Evolutionary conservation across 1,284 basidiomycete species (phyloP).

Genomic region (Sporisorium graminicola): DNA sequence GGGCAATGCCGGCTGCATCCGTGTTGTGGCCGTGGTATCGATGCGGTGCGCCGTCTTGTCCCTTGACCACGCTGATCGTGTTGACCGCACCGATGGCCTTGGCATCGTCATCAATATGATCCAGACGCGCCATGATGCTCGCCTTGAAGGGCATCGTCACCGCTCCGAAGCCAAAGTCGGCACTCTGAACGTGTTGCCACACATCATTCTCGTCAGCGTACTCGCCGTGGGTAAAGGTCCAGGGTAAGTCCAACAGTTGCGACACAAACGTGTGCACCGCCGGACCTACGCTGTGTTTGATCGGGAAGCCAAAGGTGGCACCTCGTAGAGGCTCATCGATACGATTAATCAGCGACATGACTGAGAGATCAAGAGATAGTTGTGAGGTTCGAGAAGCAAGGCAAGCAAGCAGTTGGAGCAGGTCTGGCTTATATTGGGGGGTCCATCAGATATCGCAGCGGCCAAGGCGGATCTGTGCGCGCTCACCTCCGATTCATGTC

Average conservation of each 20-base stretch:
- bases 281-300: slow-evolving; percentile 18
- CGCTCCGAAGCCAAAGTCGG: slow-evolving; percentile 12
- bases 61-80: slow-evolving; percentile 14
- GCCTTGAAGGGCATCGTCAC: slow-evolving; percentile 17
- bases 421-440: no score
- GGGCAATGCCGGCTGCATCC: slow-evolving; percentile 14
- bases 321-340: slow-evolving; percentile 11
- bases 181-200: slow-evolving; percentile 11
- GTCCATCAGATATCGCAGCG: no score
- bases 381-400: no score
- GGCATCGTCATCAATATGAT: slow-evolving; percentile 9
- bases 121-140: slow-evolving; percentile 11
- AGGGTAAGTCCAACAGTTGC: slow-evolving; percentile 5
- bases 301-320: slow-evolving; percentile 15
- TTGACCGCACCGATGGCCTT: slow-evolving; percentile 13
- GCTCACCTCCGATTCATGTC: background rate
- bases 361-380: no score
- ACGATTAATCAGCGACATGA: slow-evolving; percentile 13
- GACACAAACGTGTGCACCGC: slow-evolving; percentile 14
- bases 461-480: background rate
- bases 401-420: no score
- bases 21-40: slow-evolving; percentile 14
- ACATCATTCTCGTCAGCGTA: slow-evolving; percentile 10
- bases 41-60: background rate
- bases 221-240: slow-evolving; percentile 17